phyloP scores from a whole-genome alignment of 192 early-diverging fungal genomes.

The Entrophospora sp. region DNA sequence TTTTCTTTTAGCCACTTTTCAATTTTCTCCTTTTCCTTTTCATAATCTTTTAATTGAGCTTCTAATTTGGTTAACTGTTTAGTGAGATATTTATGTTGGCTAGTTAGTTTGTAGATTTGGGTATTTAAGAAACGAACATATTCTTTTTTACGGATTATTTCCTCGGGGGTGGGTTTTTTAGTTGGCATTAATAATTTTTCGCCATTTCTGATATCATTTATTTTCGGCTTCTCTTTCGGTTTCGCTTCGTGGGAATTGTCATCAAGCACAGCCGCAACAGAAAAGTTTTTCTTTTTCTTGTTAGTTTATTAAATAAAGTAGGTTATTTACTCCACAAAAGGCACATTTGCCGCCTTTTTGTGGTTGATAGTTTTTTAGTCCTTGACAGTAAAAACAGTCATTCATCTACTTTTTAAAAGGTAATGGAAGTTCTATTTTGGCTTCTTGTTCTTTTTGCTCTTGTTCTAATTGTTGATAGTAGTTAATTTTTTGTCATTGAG shows the following conservation, averaged over 20 bases:
- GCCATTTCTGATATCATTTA: neutral
- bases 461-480: conserved; percentile 1
- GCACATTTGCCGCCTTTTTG: neutral
- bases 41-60: conserved; percentile 4
- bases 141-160: conserved; percentile 6
- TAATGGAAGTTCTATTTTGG: neutral
- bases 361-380: neutral
- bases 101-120: conserved; percentile 4
- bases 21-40: neutral
- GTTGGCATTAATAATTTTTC: neutral
- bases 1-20: neutral
- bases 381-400: neutral
- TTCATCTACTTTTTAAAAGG: neutral
- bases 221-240: neutral
- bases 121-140: too few species aligned
- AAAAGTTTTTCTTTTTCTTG: neutral
- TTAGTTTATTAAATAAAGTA: neutral
- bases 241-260: neutral
- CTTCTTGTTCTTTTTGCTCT: conserved; percentile 4
- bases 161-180: conserved; percentile 2
- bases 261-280: neutral
- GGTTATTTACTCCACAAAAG: neutral
- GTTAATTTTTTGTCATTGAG: conserved; percentile 7
- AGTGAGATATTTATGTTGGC: neutral
- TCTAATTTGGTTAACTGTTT: conserved; percentile 1